Conservation (phyloP, 2,329 filamentous ascomycete species). For the Capronia americana region DNA sequence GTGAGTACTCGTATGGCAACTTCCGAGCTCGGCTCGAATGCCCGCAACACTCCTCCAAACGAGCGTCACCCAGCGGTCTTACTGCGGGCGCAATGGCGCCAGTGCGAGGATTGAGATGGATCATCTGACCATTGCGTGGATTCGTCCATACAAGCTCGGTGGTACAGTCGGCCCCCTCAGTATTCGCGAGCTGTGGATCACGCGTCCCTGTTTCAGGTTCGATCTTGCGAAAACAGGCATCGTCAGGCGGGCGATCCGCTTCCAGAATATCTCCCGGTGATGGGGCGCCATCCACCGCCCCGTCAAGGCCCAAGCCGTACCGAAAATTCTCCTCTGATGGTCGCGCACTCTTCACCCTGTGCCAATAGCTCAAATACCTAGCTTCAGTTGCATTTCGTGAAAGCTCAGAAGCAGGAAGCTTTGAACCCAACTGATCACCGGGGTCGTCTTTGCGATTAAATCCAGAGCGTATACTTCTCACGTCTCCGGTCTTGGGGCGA, state of each 20-base stretch:
- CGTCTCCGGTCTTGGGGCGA: slow-evolving; percentile 37
- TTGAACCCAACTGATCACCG: neutral
- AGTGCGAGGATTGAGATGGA: slow-evolving; percentile 54
- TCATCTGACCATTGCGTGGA: slow-evolving; percentile 57
- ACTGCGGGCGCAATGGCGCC: slow-evolving; percentile 40
- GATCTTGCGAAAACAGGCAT: neutral
- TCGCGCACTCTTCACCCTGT: slow-evolving; percentile 28
- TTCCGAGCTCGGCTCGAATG: neutral
- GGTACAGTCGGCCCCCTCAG: slow-evolving; percentile 41
- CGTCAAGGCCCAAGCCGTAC: slow-evolving; percentile 15
- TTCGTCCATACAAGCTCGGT: slow-evolving; percentile 62
- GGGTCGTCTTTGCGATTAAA: neutral
- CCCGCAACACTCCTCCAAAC: neutral
- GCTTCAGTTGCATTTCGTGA: slow-evolving; percentile 10
- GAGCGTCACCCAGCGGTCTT: neutral
- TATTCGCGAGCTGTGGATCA: neutral
- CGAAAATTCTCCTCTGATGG: slow-evolving; percentile 10
- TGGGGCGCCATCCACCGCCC: neutral
- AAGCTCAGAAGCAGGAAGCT: neutral
- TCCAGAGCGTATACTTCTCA: neutral
- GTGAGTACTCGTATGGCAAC: neutral
- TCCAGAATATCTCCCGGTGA: neutral
- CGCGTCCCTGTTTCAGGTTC: neutral
- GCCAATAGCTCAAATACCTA: slow-evolving; percentile 26
- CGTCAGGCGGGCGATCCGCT: neutral